Percentiles rank a stretch among this genome's conserved stretches.
phyloP scores from a whole-genome alignment of 495 filamentous ascomycete species.

The Chlorociboria aeruginascens region DNA sequence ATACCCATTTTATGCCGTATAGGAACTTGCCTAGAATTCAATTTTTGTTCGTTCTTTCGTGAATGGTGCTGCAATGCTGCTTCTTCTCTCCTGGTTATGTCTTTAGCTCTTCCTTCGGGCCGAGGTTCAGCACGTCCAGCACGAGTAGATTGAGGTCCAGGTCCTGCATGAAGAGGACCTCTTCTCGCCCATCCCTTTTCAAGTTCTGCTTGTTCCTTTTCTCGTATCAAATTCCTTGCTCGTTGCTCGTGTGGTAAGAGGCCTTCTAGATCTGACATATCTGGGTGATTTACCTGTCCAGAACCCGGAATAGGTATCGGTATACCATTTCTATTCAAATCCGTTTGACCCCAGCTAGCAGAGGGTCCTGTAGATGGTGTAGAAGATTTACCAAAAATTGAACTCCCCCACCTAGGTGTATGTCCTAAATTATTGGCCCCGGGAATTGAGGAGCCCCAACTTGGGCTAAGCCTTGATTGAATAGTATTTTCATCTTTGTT shows the following conservation, averaged over 20 bases:
- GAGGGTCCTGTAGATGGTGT: background rate
- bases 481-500: background rate
- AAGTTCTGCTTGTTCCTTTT: background rate
- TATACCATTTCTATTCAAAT: background rate
- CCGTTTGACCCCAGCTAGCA: background rate
- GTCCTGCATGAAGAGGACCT: constrained; percentile 3
- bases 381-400: background rate
- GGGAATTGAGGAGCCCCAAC: constrained; percentile 1
- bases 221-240: constrained; percentile 10
- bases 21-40: too few species aligned
- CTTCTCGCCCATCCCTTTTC: background rate
- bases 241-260: constrained; percentile 17
- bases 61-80: background rate
- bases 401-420: constrained; percentile 2
- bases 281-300: background rate
- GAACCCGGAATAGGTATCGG: background rate
- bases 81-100: background rate
- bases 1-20: too few species aligned
- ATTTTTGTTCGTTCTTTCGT: too few species aligned
- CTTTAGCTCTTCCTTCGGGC: background rate
- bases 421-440: constrained; percentile 1
- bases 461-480: background rate
- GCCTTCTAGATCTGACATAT: background rate
- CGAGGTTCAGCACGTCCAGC: constrained; percentile 7
- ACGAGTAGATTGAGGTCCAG: constrained; percentile 12